phyloP scores from a whole-genome alignment of 345 rosid species.

The Pistacia atlantica region DNA sequence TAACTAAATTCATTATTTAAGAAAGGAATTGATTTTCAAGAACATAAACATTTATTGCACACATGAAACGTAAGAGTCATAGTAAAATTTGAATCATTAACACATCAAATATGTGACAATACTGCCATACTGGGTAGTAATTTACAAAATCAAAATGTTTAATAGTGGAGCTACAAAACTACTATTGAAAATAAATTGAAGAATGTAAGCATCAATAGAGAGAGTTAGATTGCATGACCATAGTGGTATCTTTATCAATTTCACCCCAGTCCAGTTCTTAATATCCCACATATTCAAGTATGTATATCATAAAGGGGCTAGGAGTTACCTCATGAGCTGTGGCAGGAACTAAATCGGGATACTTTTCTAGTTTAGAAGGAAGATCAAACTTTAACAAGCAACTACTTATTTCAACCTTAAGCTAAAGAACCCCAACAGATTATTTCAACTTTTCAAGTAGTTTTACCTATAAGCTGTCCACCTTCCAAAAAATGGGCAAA shows the following conservation, averaged over 20 bases:
- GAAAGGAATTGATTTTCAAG: no score
- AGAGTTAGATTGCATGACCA: background rate
- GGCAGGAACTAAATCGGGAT: constrained; percentile 34
- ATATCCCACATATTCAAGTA: constrained; percentile 12
- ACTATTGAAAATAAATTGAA: no score
- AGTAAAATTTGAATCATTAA: no score
- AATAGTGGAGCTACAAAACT: no score
- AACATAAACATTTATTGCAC: no score
- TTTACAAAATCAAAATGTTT: no score
- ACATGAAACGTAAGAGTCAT: no score
- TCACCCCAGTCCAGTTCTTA: background rate
- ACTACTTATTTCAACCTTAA: constrained; percentile 46
- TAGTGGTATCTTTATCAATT: background rate
- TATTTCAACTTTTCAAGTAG: constrained; percentile 91
- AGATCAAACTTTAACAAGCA: constrained; percentile 32
- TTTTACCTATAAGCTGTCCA: constrained; percentile 75
- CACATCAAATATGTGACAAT: no score
- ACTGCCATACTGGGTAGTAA: no score
- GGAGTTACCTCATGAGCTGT: constrained; percentile 61
- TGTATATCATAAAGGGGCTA: constrained; percentile 16
- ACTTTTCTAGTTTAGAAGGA: constrained; percentile 41
- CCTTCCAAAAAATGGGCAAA: constrained; percentile 37
- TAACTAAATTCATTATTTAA: no score
- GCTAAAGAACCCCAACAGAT: constrained; percentile 73
- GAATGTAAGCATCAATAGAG: background rate